Evolutionary conservation across 2,329 filamentous ascomycete genomes (phyloP), one percentile per base, ranked within the genome.

Genomic region (Periconia sp.): DNA sequence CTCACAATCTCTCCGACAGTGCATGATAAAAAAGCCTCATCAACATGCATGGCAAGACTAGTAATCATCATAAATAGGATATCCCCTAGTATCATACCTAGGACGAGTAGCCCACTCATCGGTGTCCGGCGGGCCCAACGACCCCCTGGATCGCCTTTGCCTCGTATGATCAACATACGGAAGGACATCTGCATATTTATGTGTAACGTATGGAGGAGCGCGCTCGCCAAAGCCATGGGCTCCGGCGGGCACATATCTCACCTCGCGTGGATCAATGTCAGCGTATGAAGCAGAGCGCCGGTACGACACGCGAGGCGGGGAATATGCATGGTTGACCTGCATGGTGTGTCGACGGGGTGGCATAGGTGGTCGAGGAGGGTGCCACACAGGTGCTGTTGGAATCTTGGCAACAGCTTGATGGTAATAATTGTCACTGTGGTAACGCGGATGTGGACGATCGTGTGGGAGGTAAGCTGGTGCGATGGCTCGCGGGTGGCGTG

Each of bases 51-150:
- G 23, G 23, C 8, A 27, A 27, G 3, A 27, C 23, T 27, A 27
- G 23, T 37, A 37, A 11, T 11, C 33, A 13, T 11, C 33, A 37
- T 37, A 46, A 48, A 60, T 63, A 60, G 56, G 63, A 58, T 56
- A 55, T 54, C 52, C 52, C 49, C 48, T 43, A 53, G 37, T 45
- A 57, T 54, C 57, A 53, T 51, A 41, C 45, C 50, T 14, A 43
- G 33, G 33, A 41, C 33, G 33, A 20, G 27, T 31, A 37, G 45
- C 19, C 47, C 37, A 51, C 46, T 44, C 35, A 49, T 31, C 14
- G 43, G 23, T 27, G 8, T 45, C 23, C 27, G 17, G 15, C n/a
- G 3, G 30, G 27, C 43, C 43, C 43, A 31, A 10, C 15, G 20
- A 45, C n/a, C 43, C 20, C 27, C 43, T 13, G 20, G 19, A 3